These are phyloP conservation scores for Paramecium sexaurelia DNA, from an alignment of 73 alveolate genomes.

Conservation along the genomic window DNA sequence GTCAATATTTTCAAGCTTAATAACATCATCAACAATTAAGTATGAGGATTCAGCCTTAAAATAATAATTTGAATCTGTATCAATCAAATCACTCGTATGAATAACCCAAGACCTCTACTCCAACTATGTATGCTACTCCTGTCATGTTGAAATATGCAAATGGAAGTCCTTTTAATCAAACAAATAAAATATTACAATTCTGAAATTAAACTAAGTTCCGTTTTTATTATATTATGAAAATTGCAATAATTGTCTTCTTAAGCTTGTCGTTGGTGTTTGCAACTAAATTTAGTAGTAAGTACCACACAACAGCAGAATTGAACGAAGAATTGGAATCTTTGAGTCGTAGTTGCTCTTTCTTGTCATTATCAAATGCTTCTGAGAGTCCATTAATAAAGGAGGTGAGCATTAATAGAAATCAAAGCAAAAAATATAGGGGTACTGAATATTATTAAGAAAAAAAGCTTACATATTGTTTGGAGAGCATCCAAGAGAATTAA, in stretches of 20 bases:
- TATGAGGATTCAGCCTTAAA: not conserved
- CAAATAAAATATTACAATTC: constrained; percentile 10
- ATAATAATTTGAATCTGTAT: not conserved
- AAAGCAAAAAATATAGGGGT: constrained; percentile 35
- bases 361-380: not conserved
- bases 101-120: not conserved
- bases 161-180: constrained; percentile 23
- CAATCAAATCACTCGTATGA: constrained; percentile 8
- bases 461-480: constrained; percentile 73
- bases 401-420: not conserved
- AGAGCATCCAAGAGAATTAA: constrained; percentile 82
- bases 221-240: not conserved
- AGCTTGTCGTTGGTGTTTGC: not conserved
- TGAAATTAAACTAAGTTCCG: constrained; percentile 1
- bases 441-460: not conserved
- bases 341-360: not conserved
- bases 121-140: constrained; percentile 14
- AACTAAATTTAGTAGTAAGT: not conserved
- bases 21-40: constrained; percentile 12
- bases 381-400: constrained; percentile 22
- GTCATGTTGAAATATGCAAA: not conserved
- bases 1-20: constrained; percentile 18
- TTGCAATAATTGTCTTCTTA: not conserved
- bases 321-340: constrained; percentile 30
- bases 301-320: constrained; percentile 30